phyloP scores from a whole-genome alignment of 306 rosid genomes.

The Fragaria nilgerrensis region DNA sequence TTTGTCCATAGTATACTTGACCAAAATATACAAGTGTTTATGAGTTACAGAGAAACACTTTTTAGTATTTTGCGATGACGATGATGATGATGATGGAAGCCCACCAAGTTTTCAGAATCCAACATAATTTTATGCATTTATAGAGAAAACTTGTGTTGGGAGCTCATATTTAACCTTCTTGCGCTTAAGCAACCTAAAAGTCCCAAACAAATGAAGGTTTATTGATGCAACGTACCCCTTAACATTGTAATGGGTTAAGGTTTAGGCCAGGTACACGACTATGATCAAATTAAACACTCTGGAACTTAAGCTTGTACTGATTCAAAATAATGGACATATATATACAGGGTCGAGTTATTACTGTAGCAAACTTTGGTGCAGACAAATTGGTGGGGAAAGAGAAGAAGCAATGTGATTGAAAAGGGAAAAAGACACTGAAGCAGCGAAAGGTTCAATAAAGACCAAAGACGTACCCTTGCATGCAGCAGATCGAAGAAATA shows the following conservation, averaged over 20 bases:
- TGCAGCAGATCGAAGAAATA: not conserved
- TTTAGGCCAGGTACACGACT: not conserved
- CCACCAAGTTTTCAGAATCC: too few relatives aligned
- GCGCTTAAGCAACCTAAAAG: too few relatives aligned
- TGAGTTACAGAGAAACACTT: not conserved
- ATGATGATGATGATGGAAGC: too few relatives aligned
- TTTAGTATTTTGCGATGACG: too few relatives aligned
- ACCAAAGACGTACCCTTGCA: not conserved
- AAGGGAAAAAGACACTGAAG: not conserved
- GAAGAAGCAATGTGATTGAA: constrained; percentile 13
- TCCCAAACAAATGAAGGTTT: too few relatives aligned
- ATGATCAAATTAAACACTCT: not conserved
- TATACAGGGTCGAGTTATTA: not conserved
- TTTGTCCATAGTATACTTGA: not conserved
- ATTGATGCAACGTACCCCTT: too few relatives aligned
- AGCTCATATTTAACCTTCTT: too few relatives aligned
- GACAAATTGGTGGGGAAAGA: constrained; percentile 15
- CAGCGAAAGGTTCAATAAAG: constrained; percentile 2
- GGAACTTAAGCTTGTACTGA: not conserved
- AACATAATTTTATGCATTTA: too few relatives aligned
- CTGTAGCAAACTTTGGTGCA: constrained; percentile 8
- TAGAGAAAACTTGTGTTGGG: too few relatives aligned
- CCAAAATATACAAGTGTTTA: not conserved
- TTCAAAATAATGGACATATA: not conserved
- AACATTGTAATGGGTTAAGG: not conserved